phyloP scores from a whole-genome alignment of 345 rosid species.

The Moringa oleifera region DNA sequence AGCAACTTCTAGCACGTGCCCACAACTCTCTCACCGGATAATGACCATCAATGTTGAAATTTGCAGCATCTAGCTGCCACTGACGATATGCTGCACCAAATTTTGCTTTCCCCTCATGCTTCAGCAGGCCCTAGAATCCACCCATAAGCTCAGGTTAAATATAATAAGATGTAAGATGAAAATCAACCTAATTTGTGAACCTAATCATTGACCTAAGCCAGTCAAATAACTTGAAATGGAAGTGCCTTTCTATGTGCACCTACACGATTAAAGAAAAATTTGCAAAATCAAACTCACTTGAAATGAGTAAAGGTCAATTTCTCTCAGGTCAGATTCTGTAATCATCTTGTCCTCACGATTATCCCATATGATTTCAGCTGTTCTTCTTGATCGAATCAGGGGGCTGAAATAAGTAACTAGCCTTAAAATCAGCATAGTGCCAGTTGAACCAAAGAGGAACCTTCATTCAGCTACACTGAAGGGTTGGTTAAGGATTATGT shows the following conservation, averaged over 20 bases:
- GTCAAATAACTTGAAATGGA: too few species aligned
- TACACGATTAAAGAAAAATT: not conserved
- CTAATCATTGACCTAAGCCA: too few species aligned
- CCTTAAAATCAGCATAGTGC: not conserved
- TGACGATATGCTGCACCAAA: slow-evolving; percentile 70
- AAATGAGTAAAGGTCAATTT: slow-evolving; percentile 89
- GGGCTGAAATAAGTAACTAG: slow-evolving; percentile 42
- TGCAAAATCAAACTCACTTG: slow-evolving; percentile 39
- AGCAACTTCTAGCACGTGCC: slow-evolving; percentile 70
- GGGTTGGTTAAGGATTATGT: too few species aligned
- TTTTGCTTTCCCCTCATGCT: slow-evolving; percentile 77
- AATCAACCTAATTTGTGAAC: too few species aligned
- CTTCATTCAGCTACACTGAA: too few species aligned
- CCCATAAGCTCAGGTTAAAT: slow-evolving; percentile 6
- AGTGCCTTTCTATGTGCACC: too few species aligned
- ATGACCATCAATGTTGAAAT: slow-evolving; percentile 79
- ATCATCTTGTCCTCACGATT: slow-evolving; percentile 52
- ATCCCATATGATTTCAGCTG: slow-evolving; percentile 90
- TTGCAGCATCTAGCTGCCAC: slow-evolving; percentile 82
- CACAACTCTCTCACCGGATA: slow-evolving; percentile 89
- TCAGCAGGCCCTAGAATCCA: slow-evolving; percentile 64
- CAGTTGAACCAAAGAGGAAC: not conserved
- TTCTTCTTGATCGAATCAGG: slow-evolving; percentile 67
- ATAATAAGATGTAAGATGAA: not conserved
- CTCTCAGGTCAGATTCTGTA: slow-evolving; percentile 65